Conservation (phyloP, 140 eudicot species). For the Flaveria floridana region DNA sequence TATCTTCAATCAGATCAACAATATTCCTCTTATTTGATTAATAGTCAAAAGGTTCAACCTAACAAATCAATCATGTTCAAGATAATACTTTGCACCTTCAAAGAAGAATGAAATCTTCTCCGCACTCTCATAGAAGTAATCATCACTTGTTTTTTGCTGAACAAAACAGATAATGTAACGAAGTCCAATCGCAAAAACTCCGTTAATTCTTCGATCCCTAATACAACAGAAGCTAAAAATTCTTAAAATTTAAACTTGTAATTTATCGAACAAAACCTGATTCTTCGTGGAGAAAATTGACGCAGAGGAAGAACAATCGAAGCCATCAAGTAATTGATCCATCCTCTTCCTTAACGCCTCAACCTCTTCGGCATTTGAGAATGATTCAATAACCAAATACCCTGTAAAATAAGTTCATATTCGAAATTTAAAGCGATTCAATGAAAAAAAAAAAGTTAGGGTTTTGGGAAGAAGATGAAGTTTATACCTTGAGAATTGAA, state of each 20-base stretch:
- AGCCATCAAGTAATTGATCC: slow-evolving; percentile 65
- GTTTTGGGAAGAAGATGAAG: slow-evolving; percentile 8
- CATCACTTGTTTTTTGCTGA: slow-evolving; percentile 64
- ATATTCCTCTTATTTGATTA: not conserved
- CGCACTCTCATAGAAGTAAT: slow-evolving; percentile 90
- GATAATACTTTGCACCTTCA: slow-evolving; percentile 57
- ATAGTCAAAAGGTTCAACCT: not conserved
- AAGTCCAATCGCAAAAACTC: not conserved
- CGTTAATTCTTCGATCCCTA: no score
- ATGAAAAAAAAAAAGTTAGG: slow-evolving; percentile 4
- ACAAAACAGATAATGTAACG: slow-evolving; percentile 21
- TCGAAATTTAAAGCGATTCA: not conserved
- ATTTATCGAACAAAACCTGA: slow-evolving; percentile 42
- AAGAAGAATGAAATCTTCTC: slow-evolving; percentile 94
- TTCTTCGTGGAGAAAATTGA: slow-evolving; percentile 82
- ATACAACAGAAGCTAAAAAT: not conserved
- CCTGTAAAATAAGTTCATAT: slow-evolving; percentile 39
- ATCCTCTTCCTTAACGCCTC: slow-evolving; percentile 60
- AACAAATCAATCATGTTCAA: slow-evolving; percentile 6
- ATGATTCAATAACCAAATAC: slow-evolving; percentile 71
- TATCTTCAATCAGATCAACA: no score
- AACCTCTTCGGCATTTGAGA: slow-evolving; percentile 58
- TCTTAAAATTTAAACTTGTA: no score
- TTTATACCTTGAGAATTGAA: slow-evolving; percentile 66
- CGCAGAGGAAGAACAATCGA: slow-evolving; percentile 61